Base-by-base conservation (phyloP, 1,139 yeast species). In the Taphrina wiesneri region DNA sequence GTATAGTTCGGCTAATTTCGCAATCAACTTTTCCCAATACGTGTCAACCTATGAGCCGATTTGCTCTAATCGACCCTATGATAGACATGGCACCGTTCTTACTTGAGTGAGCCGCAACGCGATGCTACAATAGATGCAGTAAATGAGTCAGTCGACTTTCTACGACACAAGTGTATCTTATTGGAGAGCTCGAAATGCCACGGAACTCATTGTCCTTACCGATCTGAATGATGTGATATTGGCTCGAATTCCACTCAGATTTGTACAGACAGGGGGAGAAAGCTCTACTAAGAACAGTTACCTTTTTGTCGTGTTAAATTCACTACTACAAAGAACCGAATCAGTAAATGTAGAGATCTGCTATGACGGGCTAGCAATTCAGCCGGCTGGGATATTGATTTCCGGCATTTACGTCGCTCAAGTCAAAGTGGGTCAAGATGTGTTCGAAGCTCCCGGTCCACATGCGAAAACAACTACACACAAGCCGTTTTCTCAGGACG, bases 211-310 rank as follows among this genome's bases (percentile, higher is more conserved):
- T 15, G 39, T 34, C 39, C 9, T 34, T 15, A 34, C 39, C 15
- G 39, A 34, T 34, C 39, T 34, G 13, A 15, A 34, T 34, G 15
- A 34, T 34, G 39, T 34, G 39, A 34, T 15, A 34, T 15, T 34
- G 39, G 39, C 39, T 34, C 39, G 39, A 15, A 34, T 34, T 34
- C 39, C 39, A 15, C 15, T 34, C 15, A 15, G 15, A 34, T 34
- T 34, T 34, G 39, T 34, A 15, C 13, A 34, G 39, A 34, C 9
- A 34, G 39, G 39, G 15, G 39, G 39, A 15, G 39, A 34, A 9
- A 11, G 39, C 71, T 41, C 71, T 72, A 21, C 76, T 74, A 59
- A 75, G 77, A 23, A 71, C 65, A n/a, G n/a, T n/a, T n/a, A n/a
- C n/a, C n/a, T n/a, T n/a, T n/a, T n/a, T n/a, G n/a, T n/a, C n/a